Base-by-base conservation (phyloP, 345 rosid species). In the Syzygium oleosum region DNA sequence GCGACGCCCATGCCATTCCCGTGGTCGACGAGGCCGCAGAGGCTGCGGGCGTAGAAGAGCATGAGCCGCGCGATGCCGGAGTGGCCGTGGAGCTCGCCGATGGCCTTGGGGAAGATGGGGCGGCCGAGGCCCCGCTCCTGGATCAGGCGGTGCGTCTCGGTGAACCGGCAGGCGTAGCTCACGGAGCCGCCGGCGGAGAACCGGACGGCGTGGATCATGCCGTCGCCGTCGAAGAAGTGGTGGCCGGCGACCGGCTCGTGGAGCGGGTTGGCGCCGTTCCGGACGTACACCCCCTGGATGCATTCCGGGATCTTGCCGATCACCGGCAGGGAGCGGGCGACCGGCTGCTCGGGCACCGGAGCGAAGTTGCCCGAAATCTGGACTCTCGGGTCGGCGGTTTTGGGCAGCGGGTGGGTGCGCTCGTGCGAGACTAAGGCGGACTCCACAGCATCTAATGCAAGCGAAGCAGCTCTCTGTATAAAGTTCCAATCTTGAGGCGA, bases 201-300 rank as follows among this genome's bases (percentile, higher is more conserved):
- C 56, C 85, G 89, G 54, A 97, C 96, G 21, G 98, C 96, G 85
- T 97, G 99, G 65, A 97, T 93, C 99, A 97, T 97, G 38, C 99
- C 99, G 86, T 97, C 99, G 6, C 99, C 99, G 90, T 97, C 99
- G 52, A 97, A 97, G 5, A 97, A 88, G 88, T 97, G 99, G 89
- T 97, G 99, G 1, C 99, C 99, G 23, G 98, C 94, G 43, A 94
- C 91, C 0, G 99, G 99, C 86, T 96, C 94, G 87, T 94, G 94
- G 25, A 95, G 92, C 25, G 99, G 99, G 91, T 97, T 96, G 34
- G 99, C 99, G 2, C 99, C 99, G 95, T 97, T 97, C 34, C 99
- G 95, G 85, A 95, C 90, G 80, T 97, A 97, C 59, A 97, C 96
- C 11, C 99, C 99, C 87, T 93, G 89, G 79, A 97, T 93, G 91